phyloP scores from a whole-genome alignment of 148 eudicot genomes.

The Nepenthes mirabilis region DNA sequence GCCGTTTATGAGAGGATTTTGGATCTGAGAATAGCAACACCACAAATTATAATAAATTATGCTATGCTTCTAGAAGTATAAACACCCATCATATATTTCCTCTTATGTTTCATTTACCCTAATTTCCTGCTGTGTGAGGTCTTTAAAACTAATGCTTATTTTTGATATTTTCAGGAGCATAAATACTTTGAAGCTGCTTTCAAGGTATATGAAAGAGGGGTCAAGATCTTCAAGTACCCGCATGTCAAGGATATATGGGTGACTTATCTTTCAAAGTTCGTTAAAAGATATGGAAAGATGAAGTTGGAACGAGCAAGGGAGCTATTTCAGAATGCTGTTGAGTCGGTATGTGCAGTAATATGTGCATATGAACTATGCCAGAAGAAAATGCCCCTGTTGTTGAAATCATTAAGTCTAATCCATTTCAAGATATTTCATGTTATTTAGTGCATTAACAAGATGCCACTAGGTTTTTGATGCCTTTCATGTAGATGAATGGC shows the following conservation, averaged over 20 bases:
- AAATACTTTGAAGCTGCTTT: conserved; percentile 96
- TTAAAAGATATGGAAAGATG: conserved; percentile 66
- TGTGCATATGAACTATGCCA: too few species aligned
- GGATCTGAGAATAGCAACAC: conserved; percentile 91
- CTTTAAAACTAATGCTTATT: conserved; percentile 3
- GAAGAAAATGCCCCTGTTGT: too few species aligned
- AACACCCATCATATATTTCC: background rate
- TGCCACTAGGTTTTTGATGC: too few species aligned
- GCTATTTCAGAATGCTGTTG: conserved; percentile 87
- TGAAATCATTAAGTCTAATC: too few species aligned
- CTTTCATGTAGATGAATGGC: too few species aligned
- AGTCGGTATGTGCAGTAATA: conserved; percentile 35
- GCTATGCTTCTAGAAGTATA: conserved; percentile 82
- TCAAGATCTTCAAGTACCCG: conserved; percentile 89
- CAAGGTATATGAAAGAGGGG: conserved; percentile 94
- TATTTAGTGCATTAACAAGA: too few species aligned
- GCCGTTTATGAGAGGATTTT: conserved; percentile 86
- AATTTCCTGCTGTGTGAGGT: background rate
- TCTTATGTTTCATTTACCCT: background rate
- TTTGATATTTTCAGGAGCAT: conserved; percentile 42
- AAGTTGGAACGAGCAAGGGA: conserved; percentile 89
- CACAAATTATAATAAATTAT: conserved; percentile 85
- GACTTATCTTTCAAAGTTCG: conserved; percentile 85
- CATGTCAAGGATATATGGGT: conserved; percentile 97
- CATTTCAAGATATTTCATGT: too few species aligned